Conservation (phyloP, 2,329 filamentous ascomycete genomes). For the Cordyceps farinosa region DNA sequence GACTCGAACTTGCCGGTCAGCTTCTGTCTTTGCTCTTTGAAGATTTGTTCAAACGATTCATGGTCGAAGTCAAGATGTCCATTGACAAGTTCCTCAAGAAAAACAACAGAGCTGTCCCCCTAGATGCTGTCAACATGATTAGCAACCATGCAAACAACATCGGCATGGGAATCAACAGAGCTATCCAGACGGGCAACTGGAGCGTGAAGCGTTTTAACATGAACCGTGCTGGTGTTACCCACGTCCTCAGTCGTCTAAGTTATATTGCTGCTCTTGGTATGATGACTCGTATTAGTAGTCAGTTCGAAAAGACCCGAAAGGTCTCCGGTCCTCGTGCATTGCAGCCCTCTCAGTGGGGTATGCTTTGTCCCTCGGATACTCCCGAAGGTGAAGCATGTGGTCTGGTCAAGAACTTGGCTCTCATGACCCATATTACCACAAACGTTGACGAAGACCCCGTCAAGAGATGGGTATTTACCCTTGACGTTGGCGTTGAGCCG, state of each 20-base stretch:
- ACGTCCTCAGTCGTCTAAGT: slow-evolving; percentile 90
- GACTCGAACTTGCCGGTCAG: slow-evolving; percentile 90
- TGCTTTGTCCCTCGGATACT: slow-evolving; percentile 95
- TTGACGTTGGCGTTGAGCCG: slow-evolving; percentile 79
- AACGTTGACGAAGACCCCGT: slow-evolving; percentile 92
- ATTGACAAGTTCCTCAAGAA: slow-evolving; percentile 97
- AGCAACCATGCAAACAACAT: slow-evolving; percentile 82
- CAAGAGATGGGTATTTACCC: slow-evolving; percentile 76
- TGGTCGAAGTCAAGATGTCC: slow-evolving; percentile 80
- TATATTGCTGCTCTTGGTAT: slow-evolving; percentile 97
- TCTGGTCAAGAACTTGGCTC: slow-evolving; percentile 92
- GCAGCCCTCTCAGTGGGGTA: slow-evolving; percentile 96
- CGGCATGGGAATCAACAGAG: slow-evolving; percentile 88
- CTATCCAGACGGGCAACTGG: slow-evolving; percentile 98
- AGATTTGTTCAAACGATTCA: slow-evolving; percentile 96
- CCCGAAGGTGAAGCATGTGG: slow-evolving; percentile 98
- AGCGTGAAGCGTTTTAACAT: slow-evolving; percentile 97
- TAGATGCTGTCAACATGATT: slow-evolving; percentile 83
- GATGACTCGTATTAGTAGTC: slow-evolving; percentile 98
- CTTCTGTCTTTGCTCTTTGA: slow-evolving; percentile 92
- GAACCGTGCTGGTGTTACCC: slow-evolving; percentile 94
- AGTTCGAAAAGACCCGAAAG: slow-evolving; percentile 98
- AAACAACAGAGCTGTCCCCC: slow-evolving; percentile 80
- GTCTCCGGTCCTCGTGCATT: slow-evolving; percentile 92
- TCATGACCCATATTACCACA: slow-evolving; percentile 99